These are phyloP conservation scores for Phytopythium oedochilum DNA, from an alignment of 352 stramenopile genomes.

Conservation along the genomic window DNA sequence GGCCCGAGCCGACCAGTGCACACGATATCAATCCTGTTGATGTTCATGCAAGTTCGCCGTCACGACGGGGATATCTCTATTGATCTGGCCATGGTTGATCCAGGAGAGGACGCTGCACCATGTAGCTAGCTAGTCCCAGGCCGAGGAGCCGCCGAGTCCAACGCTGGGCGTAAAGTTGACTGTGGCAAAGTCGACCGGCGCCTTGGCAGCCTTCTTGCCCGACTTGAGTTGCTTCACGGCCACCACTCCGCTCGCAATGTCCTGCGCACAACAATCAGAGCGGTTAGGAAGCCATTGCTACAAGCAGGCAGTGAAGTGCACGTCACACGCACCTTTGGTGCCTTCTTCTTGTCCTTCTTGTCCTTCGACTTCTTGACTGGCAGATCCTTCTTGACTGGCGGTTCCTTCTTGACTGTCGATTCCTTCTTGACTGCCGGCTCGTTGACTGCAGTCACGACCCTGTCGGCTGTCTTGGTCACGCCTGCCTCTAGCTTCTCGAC, in stretches of 20 bases:
- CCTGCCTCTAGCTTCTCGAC: neutral
- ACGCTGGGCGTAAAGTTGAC: conserved; percentile 62
- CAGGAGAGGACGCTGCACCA: neutral
- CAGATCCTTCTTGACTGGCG: conserved; percentile 3
- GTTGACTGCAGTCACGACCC: neutral
- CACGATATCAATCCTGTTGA: too few relatives aligned
- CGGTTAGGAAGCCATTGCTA: neutral
- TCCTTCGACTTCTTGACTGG: conserved; percentile 21
- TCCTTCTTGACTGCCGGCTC: conserved; percentile 11
- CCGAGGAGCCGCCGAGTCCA: conserved; percentile 60
- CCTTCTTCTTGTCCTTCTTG: conserved; percentile 26
- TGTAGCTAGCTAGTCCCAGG: conserved; percentile 50
- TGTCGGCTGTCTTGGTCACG: neutral
- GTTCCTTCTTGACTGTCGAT: conserved; percentile 6
- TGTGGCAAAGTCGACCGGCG: conserved; percentile 44
- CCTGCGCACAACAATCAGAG: conserved; percentile 14
- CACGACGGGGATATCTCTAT: neutral
- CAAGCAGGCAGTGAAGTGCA: neutral
- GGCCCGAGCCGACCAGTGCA: too few relatives aligned
- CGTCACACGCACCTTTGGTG: conserved; percentile 10
- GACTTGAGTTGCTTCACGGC: conserved; percentile 77
- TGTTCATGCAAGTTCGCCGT: too few relatives aligned
- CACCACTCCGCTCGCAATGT: conserved; percentile 67
- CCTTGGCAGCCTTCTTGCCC: conserved; percentile 14
- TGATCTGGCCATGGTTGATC: neutral